Conservation (phyloP, 2,329 filamentous ascomycete genomes). For the Diaporthe capsici region DNA sequence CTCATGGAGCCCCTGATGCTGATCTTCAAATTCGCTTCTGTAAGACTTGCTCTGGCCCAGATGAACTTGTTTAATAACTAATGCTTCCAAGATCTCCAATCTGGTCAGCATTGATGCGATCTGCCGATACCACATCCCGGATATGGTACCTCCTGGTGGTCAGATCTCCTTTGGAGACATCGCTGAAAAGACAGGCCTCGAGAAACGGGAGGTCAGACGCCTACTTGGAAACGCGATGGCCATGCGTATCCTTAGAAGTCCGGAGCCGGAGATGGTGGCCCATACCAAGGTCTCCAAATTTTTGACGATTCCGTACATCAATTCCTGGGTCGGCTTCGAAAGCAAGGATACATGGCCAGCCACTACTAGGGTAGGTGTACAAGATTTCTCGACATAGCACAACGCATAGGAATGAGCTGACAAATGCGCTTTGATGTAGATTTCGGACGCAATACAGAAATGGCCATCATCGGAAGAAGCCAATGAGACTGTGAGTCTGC, state of each 20-base stretch:
- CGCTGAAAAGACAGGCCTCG: neutral
- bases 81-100: neutral
- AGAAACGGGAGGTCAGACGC: slow-evolving; percentile 1
- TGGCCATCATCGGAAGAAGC: neutral
- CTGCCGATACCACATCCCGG: neutral
- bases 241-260: neutral
- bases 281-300: slow-evolving; percentile 17
- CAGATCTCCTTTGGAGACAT: neutral
- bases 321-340: neutral
- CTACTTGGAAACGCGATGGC: neutral
- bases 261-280: slow-evolving; percentile 1
- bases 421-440: neutral
- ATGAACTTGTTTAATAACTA: neutral
- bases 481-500: neutral
- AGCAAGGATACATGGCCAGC: slow-evolving; percentile 14
- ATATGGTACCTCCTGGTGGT: slow-evolving; percentile 11
- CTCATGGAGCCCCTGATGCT: slow-evolving; percentile 17
- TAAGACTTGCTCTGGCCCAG: neutral
- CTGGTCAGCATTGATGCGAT: slow-evolving; percentile 20
- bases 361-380: neutral
- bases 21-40: slow-evolving; percentile 13
- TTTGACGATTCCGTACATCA: neutral
- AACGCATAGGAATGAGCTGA: neutral
- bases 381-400: neutral
- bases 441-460: neutral